Base-by-base conservation (phyloP, 768 basidiomycete genomes). In the Mycena albidolilacea region DNA sequence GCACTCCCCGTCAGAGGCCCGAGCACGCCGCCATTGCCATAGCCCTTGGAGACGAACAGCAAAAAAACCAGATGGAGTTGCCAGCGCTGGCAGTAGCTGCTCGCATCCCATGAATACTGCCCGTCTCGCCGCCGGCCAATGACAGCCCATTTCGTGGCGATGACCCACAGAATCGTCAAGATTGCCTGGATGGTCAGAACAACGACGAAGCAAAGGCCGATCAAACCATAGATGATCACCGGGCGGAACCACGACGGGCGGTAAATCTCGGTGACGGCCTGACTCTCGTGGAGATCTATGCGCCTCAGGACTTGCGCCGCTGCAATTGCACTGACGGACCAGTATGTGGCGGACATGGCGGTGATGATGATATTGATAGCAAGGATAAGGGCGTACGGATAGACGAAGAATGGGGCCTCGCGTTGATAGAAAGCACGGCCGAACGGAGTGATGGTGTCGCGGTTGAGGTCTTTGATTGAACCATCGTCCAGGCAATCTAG, bases 71-170 rank as follows among this genome's bases (percentile, higher is more conserved):
- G 81, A 69, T 86, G 85, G 11, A 87, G 80, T 77, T 87, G 85
- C 87, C 87, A 87, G 39, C 85, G 82, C 73, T 87, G 87, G 76
- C 85, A 86, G 72, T 87, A 87, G 57, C 81, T 83, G 79, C 82
- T 84, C 70, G 82, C 79, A 73, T 87, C 85, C 87, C 87, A 87
- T 46, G 84, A 80, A 73, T 82, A 86, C 48, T 78, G 78, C 0
- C 86, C 87, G 35, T 82, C 80, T 38, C 75, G 75, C 43, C 87
- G 79, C 41, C 79, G 79, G 17, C 86, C 85, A 41, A 87, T 84
- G 41, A 87, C 69, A 19, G 85, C 38, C 85, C 85, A 85, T 68
- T 87, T 87, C 5, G 82, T 82, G n/a, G 75, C 65, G 60, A 87
- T 81, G 12, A 84, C 83, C 85, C 85, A 86, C 0, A 81, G 48